Evolutionary conservation across 345 rosid genomes (phyloP), one percentile per base, ranked within the genome.

Genomic region (Cardamine chenopodiifolia): DNA sequence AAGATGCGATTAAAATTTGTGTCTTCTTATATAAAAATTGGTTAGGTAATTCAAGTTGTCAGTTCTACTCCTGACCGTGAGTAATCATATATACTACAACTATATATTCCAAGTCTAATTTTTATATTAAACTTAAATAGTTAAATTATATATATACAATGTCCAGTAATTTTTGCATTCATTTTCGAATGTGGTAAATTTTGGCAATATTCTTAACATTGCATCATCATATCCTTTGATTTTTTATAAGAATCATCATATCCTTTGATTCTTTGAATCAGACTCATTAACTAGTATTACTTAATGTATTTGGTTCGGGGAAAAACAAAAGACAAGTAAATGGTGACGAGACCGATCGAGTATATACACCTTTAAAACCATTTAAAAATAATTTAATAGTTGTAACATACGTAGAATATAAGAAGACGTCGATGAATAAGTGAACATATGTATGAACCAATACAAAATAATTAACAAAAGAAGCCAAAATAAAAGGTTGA

Each of bases 291-390:
- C 6, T 57, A 31, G 47, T 25, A 55, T 22, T 15, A 31, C 2
- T 6, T 31, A 34, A 34, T 26, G 28, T 28, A 50, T 75, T 49
- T 60, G 68, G 37, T 75, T 39, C 19, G 7, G 23, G n/a, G 31
- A 22, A 19, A 13, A 29, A 25, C 25, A 66, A 57, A 37, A 47
- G 73, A 67, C 56, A 59, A 75, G 26, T 29, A 54, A 50, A 50
- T 59, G 11, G 20, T 49, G 68, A 75, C 79, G 54, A 68, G 31
- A 42, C 12, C 13, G n/a, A 11, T 29, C 32, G 2, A 29, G 8
- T 31, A 8, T 8, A 9, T 34, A 39, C 1, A 8, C 34, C 29
- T 52, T 12, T 44, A 13, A 58, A 45, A n/a, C 20, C 57, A 68
- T 22, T 14, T 40, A 22, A 53, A 13, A 59, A 3, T 50, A 59